These are phyloP conservation scores for Actinidia arguta DNA, from an alignment of 179 eudicot species.

Conservation along the genomic window DNA sequence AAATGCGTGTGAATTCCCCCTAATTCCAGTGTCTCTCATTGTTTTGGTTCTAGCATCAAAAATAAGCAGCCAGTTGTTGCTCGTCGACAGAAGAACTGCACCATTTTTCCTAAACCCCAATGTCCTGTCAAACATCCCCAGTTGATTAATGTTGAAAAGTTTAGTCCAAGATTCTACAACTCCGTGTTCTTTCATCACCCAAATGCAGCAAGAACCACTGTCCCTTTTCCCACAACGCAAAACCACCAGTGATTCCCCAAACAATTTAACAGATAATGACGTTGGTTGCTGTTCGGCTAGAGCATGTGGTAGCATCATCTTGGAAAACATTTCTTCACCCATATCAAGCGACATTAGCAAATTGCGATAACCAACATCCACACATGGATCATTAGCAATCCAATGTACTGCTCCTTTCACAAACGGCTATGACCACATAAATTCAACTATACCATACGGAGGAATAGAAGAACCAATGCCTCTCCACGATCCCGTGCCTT, in stretches of 20 bases:
- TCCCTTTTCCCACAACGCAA: neutral
- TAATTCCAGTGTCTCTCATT: neutral
- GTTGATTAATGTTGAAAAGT: neutral
- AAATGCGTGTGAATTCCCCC: neutral
- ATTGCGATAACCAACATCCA: neutral
- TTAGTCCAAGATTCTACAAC: conserved; percentile 16
- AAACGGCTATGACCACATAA: neutral
- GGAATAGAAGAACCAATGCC: neutral
- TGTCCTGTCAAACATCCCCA: neutral
- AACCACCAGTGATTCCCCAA: conserved; percentile 15
- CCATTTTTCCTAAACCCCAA: conserved; percentile 5
- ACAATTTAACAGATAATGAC: neutral
- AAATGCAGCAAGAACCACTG: neutral
- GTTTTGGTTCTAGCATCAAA: neutral
- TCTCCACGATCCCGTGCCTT: conserved; percentile 1
- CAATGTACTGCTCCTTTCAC: conserved; percentile 14
- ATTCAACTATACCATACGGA: neutral
- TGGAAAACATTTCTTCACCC: neutral
- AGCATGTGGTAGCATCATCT: conserved; percentile 6
- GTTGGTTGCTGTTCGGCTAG: neutral
- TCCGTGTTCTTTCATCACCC: conserved; percentile 17
- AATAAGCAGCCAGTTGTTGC: neutral
- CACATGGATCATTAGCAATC: neutral
- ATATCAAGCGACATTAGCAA: neutral
- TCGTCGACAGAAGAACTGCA: neutral